phyloP scores from a whole-genome alignment of 345 rosid genomes.

The Sonneratia alba region DNA sequence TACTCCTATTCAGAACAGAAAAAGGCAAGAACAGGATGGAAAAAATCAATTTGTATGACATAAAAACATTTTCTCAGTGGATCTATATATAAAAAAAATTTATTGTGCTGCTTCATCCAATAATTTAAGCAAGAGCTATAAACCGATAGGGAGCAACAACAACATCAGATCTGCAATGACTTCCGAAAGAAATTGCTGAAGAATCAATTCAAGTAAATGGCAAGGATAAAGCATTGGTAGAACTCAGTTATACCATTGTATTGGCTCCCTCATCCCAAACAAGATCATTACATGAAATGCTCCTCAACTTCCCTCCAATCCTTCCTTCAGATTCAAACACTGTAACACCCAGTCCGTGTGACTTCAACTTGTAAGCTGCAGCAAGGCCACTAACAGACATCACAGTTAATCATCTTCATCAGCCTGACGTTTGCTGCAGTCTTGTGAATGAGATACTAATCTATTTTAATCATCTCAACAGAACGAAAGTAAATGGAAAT shows the following conservation, averaged over 20 bases:
- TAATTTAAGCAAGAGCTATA: background rate
- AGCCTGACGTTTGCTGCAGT: background rate
- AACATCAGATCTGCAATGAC: background rate
- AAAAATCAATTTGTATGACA: background rate
- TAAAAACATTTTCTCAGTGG: background rate
- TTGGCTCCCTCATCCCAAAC: constrained; percentile 97
- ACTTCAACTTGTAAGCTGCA: constrained; percentile 86
- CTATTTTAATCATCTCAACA: background rate
- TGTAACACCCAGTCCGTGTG: constrained; percentile 58
- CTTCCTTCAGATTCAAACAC: constrained; percentile 80
- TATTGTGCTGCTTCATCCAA: background rate
- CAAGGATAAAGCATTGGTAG: background rate
- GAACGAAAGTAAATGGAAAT: background rate
- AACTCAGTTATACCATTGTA: constrained; percentile 50
- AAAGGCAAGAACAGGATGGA: background rate
- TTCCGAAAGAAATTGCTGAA: background rate
- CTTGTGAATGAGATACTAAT: background rate
- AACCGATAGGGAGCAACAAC: background rate
- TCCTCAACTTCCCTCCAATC: constrained; percentile 80
- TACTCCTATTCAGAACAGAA: background rate
- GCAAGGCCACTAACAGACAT: constrained; percentile 60
- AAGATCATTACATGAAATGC: constrained; percentile 47
- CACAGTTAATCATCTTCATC: background rate
- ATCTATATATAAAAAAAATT: background rate
- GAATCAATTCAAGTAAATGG: background rate